A percentile compares a stretch with the other conserved stretches of the same genome.
Evolutionary conservation across 140 eudicot genomes (phyloP).

Genomic region (Bidens hawaiensis): DNA sequence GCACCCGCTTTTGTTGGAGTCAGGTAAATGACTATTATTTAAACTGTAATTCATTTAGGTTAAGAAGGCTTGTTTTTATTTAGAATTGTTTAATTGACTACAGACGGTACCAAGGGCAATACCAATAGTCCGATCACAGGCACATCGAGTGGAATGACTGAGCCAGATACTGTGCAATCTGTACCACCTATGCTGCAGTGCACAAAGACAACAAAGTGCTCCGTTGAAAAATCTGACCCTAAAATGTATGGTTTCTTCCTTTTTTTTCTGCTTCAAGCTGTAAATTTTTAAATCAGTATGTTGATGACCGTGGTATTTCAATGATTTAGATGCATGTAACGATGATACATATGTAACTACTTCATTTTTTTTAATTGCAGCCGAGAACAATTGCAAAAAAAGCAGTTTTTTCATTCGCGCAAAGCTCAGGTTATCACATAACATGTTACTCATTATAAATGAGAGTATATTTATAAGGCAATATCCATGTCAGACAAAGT

Average conservation of each 20-base stretch:
- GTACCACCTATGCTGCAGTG: conserved; percentile 59
- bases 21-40: conserved; percentile 26
- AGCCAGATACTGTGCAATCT: conserved; percentile 70
- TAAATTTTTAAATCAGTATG: too few species aligned
- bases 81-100: conserved; percentile 3
- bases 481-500: not conserved
- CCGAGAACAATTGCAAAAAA: conserved; percentile 70
- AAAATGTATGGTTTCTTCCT: conserved; percentile 46
- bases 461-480: not conserved
- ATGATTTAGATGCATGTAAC: not conserved
- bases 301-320: too few species aligned
- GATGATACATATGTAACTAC: conserved; percentile 3
- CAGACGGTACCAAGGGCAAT: conserved; percentile 44
- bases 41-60: not conserved
- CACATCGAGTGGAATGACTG: conserved; percentile 48
- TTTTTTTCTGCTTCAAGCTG: not conserved
- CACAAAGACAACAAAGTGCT: conserved; percentile 79
- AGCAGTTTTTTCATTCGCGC: conserved; percentile 90
- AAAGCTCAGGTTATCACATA: conserved; percentile 77
- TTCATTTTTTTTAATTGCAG: conserved; percentile 31
- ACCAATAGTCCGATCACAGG: conserved; percentile 47
- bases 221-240: conserved; percentile 69
- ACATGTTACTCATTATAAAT: conserved; percentile 3
- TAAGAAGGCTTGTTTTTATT: not conserved
- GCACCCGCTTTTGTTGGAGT: conserved; percentile 50